Evolutionary conservation across 768 basidiomycete genomes (phyloP).

Genomic region (Fibroporia radiculosa): DNA sequence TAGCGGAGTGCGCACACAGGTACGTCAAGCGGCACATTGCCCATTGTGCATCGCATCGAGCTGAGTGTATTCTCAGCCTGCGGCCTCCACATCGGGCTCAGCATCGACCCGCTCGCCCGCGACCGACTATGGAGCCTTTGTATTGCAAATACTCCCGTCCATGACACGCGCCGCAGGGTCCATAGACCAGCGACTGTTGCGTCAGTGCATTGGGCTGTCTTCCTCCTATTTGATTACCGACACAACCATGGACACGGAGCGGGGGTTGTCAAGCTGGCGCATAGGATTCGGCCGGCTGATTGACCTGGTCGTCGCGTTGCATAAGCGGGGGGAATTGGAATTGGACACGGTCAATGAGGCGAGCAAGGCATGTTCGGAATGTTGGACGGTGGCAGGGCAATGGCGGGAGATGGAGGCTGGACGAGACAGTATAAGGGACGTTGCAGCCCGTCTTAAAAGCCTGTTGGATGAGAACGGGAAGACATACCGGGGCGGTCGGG

Average conservation of each 20-base stretch:
- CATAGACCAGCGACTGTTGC: slow-evolving; percentile 56
- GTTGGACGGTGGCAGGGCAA: slow-evolving; percentile 65
- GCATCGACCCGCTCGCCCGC: slow-evolving; percentile 17
- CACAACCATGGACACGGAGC: slow-evolving; percentile 50
- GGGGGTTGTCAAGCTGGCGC: slow-evolving; percentile 56
- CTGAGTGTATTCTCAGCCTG: background rate
- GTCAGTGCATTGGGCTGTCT: slow-evolving; percentile 59
- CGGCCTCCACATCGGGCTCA: background rate
- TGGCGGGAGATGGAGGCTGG: slow-evolving; percentile 64
- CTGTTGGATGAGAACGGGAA: slow-evolving; percentile 48
- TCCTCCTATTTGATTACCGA: slow-evolving; percentile 79
- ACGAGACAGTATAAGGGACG: slow-evolving; percentile 50
- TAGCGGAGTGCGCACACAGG: background rate
- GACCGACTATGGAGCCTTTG: slow-evolving; percentile 57
- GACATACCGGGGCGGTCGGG: slow-evolving; percentile 29
- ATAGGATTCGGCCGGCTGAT: slow-evolving; percentile 61
- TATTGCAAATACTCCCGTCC: slow-evolving; percentile 44
- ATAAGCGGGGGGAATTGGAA: slow-evolving; percentile 59
- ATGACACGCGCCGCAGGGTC: slow-evolving; percentile 37
- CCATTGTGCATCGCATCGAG: background rate
- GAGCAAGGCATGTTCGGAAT: slow-evolving; percentile 67
- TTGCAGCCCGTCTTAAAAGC: slow-evolving; percentile 53
- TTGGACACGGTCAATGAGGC: slow-evolving; percentile 71
- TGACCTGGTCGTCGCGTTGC: slow-evolving; percentile 67
- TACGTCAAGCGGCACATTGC: background rate